Conservation (phyloP, 2,329 filamentous ascomycete genomes). For the Hirsutella rhossiliensis region DNA sequence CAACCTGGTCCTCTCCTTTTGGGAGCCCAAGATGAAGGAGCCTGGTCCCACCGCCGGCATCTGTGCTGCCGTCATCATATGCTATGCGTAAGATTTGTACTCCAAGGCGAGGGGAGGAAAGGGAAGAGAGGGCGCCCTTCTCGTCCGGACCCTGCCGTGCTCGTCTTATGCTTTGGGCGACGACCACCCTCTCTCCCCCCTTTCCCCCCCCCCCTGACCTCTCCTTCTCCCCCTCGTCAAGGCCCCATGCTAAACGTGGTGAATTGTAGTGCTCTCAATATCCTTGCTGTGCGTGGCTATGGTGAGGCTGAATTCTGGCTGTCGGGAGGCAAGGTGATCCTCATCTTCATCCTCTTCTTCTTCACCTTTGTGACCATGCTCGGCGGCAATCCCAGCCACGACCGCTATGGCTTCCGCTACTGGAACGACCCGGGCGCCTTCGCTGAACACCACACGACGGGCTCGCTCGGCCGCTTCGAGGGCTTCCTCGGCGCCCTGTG, state of each 20-base stretch:
- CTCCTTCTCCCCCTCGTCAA: background rate
- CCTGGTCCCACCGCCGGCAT: slow-evolving; percentile 56
- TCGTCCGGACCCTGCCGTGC: background rate
- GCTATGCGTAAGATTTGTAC: slow-evolving; percentile 38
- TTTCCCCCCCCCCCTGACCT: background rate
- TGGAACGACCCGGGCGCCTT: slow-evolving; percentile 36
- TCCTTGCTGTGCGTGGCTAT: slow-evolving; percentile 53
- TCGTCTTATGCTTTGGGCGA: background rate
- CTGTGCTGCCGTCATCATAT: slow-evolving; percentile 40
- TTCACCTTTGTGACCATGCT: slow-evolving; percentile 76
- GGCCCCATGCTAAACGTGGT: slow-evolving; percentile 15
- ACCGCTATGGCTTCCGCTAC: slow-evolving; percentile 59
- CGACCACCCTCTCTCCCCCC: background rate
- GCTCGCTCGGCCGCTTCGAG: slow-evolving; percentile 53
- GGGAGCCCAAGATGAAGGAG: slow-evolving; percentile 33
- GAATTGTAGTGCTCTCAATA: slow-evolving; percentile 38
- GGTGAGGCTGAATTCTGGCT: slow-evolving; percentile 65
- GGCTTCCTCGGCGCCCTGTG: slow-evolving; percentile 59
- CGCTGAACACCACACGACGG: slow-evolving; percentile 44
- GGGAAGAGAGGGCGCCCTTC: background rate
- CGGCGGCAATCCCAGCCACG: slow-evolving; percentile 59
- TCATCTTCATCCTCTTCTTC: slow-evolving; percentile 54
- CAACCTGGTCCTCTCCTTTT: slow-evolving; percentile 29
- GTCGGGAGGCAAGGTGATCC: slow-evolving; percentile 48
- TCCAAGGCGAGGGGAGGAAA: background rate